Base-by-base conservation (phyloP, 2,329 filamentous ascomycete species). In the Fusarium sp. region DNA sequence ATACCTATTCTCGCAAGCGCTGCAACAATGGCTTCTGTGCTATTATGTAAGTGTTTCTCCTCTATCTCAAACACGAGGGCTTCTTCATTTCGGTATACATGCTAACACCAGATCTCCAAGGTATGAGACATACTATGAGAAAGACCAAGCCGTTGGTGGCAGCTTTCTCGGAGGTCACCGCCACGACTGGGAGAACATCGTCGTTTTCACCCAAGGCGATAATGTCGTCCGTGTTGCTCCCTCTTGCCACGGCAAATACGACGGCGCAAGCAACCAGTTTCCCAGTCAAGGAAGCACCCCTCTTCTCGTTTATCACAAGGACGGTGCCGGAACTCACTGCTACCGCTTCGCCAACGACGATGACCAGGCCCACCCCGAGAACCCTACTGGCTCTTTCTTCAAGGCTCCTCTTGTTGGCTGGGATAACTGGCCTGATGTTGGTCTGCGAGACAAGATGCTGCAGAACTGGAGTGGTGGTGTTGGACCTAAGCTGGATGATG, bases 121-220 rank as follows among this genome's bases (percentile, higher is more conserved):
- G 72, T 75, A 74, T 50, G 77, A 78, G 57, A 82, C 82, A 78
- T 86, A 85, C 72, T 81, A 83, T 59, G 84, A 85, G 53, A 86
- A 86, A 72, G 85, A 86, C 51, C 78, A 82, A 61, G 80, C 83
- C 2, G 81, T 75, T 5, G 48, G 64, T 1, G 82, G 81, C 0
- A 71, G 73, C 36, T 77, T 78, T 16, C 61, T 66, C 0, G 79
- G 83, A 6, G 82, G 82, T 31, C 83, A 85, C 53, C 78, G 80
- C 1, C 81, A 84, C 68, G 83, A 85, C 66, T 85, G 83, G 83
- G 83, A 85, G 72, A 81, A 80, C 66, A 75, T 79, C 14, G 78
- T 84, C 2, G 77, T 85, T 20, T 83, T 81, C 64, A 41, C 75
- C 6, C 66, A 73, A 38, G 77, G 70, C 14, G 70, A 77, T 33